Conservation (phyloP, 768 basidiomycete species). For the Suillus lakei region DNA sequence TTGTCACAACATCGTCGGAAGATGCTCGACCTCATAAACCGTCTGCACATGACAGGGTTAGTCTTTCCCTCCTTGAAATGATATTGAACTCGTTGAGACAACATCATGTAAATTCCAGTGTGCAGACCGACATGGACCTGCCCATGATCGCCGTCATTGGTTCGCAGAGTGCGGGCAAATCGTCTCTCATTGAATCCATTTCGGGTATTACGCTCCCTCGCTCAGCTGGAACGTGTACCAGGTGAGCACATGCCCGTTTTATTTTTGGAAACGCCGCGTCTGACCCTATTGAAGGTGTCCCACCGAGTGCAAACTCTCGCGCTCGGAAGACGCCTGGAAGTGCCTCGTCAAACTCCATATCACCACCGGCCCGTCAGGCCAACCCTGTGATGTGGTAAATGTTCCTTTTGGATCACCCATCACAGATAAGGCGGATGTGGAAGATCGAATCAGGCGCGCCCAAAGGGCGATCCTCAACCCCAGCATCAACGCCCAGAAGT, state of each 20-base stretch:
- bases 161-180: slow-evolving; percentile 76
- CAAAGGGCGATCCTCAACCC: slow-evolving; percentile 73
- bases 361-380: slow-evolving; percentile 42
- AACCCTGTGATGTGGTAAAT: slow-evolving; percentile 42
- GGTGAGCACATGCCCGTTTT: slow-evolving; percentile 41
- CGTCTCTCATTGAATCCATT: slow-evolving; percentile 77
- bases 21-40: slow-evolving; percentile 65
- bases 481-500: slow-evolving; percentile 20
- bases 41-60: slow-evolving; percentile 66
- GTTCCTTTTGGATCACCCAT: slow-evolving; percentile 54
- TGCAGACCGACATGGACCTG: slow-evolving; percentile 71
- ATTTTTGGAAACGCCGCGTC: neutral
- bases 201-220: slow-evolving; percentile 74
- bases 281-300: slow-evolving; percentile 47
- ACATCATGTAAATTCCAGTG: slow-evolving; percentile 42
- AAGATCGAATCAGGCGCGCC: slow-evolving; percentile 68
- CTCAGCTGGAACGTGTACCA: slow-evolving; percentile 76
- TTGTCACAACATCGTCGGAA: slow-evolving; percentile 47
- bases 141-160: slow-evolving; percentile 79
- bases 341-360: slow-evolving; percentile 56
- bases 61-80: slow-evolving; percentile 11
- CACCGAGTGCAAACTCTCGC: slow-evolving; percentile 58
- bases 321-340: slow-evolving; percentile 47
- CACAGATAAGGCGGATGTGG: slow-evolving; percentile 54
- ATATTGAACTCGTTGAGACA: neutral